Conservation (phyloP, 2,329 filamentous ascomycete species). For the Pseudogymnoascus sp. region DNA sequence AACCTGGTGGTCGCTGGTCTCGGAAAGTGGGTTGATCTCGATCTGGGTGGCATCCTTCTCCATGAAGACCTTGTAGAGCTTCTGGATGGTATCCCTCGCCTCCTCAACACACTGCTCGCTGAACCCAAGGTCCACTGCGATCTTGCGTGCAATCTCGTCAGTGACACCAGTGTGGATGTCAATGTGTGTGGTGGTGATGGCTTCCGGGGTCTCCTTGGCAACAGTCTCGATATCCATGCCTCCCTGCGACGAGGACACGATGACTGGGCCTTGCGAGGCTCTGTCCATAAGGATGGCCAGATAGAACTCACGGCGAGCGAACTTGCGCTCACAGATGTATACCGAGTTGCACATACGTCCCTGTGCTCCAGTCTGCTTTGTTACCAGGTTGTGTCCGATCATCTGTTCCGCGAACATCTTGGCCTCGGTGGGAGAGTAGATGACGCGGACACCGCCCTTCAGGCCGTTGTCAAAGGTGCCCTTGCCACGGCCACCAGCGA, state of each 20-base stretch:
- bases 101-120: conserved; percentile 96
- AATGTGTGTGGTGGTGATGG: conserved; percentile 88
- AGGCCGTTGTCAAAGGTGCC: conserved; percentile 96
- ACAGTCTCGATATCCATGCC: conserved; percentile 99
- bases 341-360: conserved; percentile 95
- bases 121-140: conserved; percentile 89
- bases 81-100: conserved; percentile 93
- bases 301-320: conserved; percentile 97
- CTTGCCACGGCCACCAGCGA: conserved; percentile 96
- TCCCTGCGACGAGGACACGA: conserved; percentile 95
- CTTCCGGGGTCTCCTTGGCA: conserved; percentile 93
- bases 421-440: conserved; percentile 94
- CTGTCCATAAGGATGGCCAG: conserved; percentile 98
- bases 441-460: conserved; percentile 96
- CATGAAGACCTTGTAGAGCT: conserved; percentile 97
- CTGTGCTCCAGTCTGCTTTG: conserved; percentile 93
- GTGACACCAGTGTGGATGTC: conserved; percentile 94
- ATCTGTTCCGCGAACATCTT: conserved; percentile 98
- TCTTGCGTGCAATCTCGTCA: conserved; percentile 84
- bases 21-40: conserved; percentile 97
- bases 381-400: conserved; percentile 99
- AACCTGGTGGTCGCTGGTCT: conserved; percentile 97
- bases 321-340: conserved; percentile 99
- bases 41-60: conserved; percentile 99
- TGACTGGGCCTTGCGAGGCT: conserved; percentile 79